phyloP scores from a whole-genome alignment of 768 basidiomycete genomes.

The Tylopilus subfusipes region DNA sequence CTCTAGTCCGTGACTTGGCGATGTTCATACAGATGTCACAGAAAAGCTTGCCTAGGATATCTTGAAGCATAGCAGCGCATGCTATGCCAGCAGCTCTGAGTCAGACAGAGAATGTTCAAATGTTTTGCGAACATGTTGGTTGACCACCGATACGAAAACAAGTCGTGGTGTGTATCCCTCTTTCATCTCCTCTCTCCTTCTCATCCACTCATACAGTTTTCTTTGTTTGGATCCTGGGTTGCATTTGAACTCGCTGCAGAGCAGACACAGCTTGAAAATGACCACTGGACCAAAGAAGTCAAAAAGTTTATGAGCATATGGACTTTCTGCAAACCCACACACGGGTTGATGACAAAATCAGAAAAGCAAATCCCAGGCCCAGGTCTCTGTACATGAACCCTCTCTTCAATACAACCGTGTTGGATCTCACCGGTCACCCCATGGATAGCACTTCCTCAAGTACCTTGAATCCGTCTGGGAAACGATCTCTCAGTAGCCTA shows the following conservation, averaged over 20 bases:
- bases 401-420: neutral
- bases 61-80: too few species aligned
- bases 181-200: neutral
- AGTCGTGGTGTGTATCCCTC: slow-evolving; percentile 41
- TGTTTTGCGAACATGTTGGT: slow-evolving; percentile 46
- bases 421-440: neutral
- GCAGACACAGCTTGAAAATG: slow-evolving; percentile 59
- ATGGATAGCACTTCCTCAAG: slow-evolving; percentile 34
- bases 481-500: slow-evolving; percentile 30
- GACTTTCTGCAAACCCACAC: slow-evolving; percentile 17
- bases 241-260: slow-evolving; percentile 51
- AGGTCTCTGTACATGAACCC: slow-evolving; percentile 11
- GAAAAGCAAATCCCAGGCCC: slow-evolving; percentile 13
- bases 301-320: slow-evolving; percentile 17
- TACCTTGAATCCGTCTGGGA: slow-evolving; percentile 32
- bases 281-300: slow-evolving; percentile 50
- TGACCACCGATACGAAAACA: slow-evolving; percentile 52
- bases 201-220: slow-evolving; percentile 44
- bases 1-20: slow-evolving; percentile 34
- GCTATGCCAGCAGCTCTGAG: too few species aligned
- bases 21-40: too few species aligned
- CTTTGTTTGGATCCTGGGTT: slow-evolving; percentile 44
- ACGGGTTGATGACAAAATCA: slow-evolving; percentile 19
- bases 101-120: slow-evolving; percentile 33
- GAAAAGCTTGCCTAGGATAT: too few species aligned